These are phyloP conservation scores for Agrocybe pediades DNA, from an alignment of 768 basidiomycete species.

Conservation along the genomic window DNA sequence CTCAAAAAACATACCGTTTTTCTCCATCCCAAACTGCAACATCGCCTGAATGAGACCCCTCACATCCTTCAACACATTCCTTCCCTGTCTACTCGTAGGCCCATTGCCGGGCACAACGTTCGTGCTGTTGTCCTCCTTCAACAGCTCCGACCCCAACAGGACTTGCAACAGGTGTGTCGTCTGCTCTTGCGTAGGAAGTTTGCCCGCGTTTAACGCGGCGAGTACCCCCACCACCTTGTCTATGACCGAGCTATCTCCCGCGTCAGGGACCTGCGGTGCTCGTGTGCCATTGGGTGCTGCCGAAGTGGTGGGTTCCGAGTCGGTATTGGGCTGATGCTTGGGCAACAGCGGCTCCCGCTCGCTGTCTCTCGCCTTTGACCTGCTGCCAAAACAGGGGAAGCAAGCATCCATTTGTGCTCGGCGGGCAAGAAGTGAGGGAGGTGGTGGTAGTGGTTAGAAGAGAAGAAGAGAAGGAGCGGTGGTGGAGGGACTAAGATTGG, in stretches of 20 bases:
- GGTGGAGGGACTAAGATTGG: background rate
- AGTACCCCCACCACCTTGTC: slow-evolving; percentile 36
- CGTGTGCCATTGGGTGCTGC: background rate
- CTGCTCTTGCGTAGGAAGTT: slow-evolving; percentile 42
- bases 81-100: slow-evolving; percentile 29
- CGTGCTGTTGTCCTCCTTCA: slow-evolving; percentile 15
- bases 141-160: slow-evolving; percentile 27
- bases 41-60: slow-evolving; percentile 30
- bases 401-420: slow-evolving; percentile 18
- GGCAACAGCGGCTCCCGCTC: slow-evolving; percentile 22
- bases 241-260: slow-evolving; percentile 10
- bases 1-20: slow-evolving; percentile 31
- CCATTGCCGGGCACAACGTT: slow-evolving; percentile 20
- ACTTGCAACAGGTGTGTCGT: slow-evolving; percentile 25
- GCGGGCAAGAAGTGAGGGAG: slow-evolving; percentile 1
- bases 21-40: slow-evolving; percentile 36
- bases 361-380: slow-evolving; percentile 6
- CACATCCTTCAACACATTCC: slow-evolving; percentile 28
- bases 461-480: slow-evolving; percentile 1
- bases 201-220: slow-evolving; percentile 37
- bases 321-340: slow-evolving; percentile 1
- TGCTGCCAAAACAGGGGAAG: slow-evolving; percentile 21
- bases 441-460: background rate
- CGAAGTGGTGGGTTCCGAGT: background rate
- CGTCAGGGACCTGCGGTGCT: background rate